Conservation (phyloP, 306 rosid genomes). For the Corylus americana region DNA sequence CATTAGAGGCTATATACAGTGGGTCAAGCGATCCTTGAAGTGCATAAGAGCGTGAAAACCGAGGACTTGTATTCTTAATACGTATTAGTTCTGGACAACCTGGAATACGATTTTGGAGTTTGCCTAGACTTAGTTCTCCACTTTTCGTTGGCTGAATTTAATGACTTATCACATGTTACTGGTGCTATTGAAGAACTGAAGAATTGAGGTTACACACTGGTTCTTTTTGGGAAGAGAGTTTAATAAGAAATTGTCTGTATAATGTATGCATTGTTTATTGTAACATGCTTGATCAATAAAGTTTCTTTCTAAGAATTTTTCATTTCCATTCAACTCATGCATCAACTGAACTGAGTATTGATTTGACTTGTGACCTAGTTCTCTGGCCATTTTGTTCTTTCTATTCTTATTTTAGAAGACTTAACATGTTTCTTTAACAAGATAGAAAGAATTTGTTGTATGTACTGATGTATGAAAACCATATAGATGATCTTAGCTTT, state of each 20-base stretch:
- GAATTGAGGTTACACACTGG: too few relatives aligned
- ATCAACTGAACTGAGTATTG: background rate
- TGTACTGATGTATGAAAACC: constrained; percentile 7
- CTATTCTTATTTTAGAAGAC: background rate
- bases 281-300: background rate
- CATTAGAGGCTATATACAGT: background rate
- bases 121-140: background rate
- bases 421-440: background rate
- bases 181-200: background rate
- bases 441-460: background rate
- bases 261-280: background rate
- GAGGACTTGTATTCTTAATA: background rate
- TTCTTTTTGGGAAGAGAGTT: background rate
- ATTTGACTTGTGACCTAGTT: background rate
- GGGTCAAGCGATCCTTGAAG: background rate
- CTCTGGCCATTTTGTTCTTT: background rate
- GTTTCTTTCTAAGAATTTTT: background rate
- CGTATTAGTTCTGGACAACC: background rate
- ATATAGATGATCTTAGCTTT: background rate
- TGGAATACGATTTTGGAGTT: background rate
- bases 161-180: background rate
- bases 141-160: background rate
- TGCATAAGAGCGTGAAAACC: background rate
- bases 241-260: background rate
- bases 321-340: background rate